Base-by-base conservation (phyloP, 2,329 filamentous ascomycete species). In the Trichoderma asperellum region DNA sequence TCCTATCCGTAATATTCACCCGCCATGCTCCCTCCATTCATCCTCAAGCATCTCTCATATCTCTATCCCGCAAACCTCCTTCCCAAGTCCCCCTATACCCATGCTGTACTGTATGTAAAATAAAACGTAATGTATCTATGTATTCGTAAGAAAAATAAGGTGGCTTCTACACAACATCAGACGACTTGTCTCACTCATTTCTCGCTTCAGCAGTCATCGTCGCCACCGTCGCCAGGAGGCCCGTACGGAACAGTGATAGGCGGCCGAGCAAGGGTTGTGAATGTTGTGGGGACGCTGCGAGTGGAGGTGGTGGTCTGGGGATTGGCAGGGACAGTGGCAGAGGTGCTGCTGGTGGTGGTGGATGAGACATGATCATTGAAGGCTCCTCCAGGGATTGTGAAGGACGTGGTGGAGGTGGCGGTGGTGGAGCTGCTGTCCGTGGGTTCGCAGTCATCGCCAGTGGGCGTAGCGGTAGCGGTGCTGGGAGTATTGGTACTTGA, bases 51-150 rank as follows among this genome's bases (percentile, higher is more conserved):
- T 21, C n/a, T 21, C n/a, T 10, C 29, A 5, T 24, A 16, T 27
- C 6, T 14, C 35, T 24, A n/a, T 49, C 18, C 18, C 29, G 11
- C 2, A 16, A 16, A 40, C 16, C 5, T 16, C 8, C 4, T 49
- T 11, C 27, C 35, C 21, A 16, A 16, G 14, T 56, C 16, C 4
- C n/a, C 43, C 18, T 21, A 21, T 29, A 43, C 16, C 52, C 56
- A 56, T 43, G 37, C 52, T 58, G n/a, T 47, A 12, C 27, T 47
- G 43, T 66, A 66, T 66, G 55, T 66, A 66, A 29, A 63, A 47
- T 58, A 57, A 40, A 59, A 66, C 52, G 63, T 66, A 66, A 24
- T 24, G 29, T 57, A 66, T 66, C 63, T 66, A 57, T 66, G 43
- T 47, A 37, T 58, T 58, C 55, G 27, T 29, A 56, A 29, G 49